These are phyloP conservation scores for Scutellaria minor DNA, from an alignment of 257 asterid genomes.

Conservation along the genomic window DNA sequence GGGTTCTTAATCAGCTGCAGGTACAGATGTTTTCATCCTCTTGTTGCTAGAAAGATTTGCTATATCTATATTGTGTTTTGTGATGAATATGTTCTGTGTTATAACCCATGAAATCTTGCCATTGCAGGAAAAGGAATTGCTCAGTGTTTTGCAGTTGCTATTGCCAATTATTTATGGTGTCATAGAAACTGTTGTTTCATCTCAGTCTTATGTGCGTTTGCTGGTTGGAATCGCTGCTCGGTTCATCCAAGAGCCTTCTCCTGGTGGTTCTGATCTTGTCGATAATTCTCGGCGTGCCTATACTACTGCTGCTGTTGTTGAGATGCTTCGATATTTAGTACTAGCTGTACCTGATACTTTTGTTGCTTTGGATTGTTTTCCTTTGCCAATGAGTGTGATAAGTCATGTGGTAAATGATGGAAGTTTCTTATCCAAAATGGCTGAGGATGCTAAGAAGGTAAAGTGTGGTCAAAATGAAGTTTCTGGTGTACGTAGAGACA, in stretches of 20 bases:
- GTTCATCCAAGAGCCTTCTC: slow-evolving; percentile 89
- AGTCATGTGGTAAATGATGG: slow-evolving; percentile 73
- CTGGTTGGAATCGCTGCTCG: slow-evolving; percentile 75
- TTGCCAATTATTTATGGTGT: slow-evolving; percentile 93
- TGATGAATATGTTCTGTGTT: slow-evolving; percentile 36
- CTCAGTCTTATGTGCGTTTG: slow-evolving; percentile 88
- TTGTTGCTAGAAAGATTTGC: slow-evolving; percentile 16
- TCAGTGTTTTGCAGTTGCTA: slow-evolving; percentile 84
- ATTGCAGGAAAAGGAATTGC: slow-evolving; percentile 85
- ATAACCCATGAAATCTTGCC: slow-evolving; percentile 31
- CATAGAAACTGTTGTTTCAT: slow-evolving; percentile 83
- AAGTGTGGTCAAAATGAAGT: slow-evolving; percentile 60
- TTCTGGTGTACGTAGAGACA: slow-evolving; percentile 44
- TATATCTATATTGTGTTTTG: slow-evolving; percentile 14
- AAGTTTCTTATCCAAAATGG: slow-evolving; percentile 67
- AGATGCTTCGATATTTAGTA: slow-evolving; percentile 94
- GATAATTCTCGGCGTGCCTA: slow-evolving; percentile 94
- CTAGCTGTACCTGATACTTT: slow-evolving; percentile 95
- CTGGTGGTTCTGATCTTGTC: slow-evolving; percentile 98
- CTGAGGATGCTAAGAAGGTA: slow-evolving; percentile 70
- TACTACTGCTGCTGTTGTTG: slow-evolving; percentile 90
- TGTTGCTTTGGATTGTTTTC: slow-evolving; percentile 94
- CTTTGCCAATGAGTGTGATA: slow-evolving; percentile 70
- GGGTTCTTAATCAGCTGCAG: slow-evolving; percentile 98
- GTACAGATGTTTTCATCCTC: slow-evolving; percentile 44